phyloP scores from a whole-genome alignment of 371 early-diverging fungal genomes.

The Coemansia sp. region DNA sequence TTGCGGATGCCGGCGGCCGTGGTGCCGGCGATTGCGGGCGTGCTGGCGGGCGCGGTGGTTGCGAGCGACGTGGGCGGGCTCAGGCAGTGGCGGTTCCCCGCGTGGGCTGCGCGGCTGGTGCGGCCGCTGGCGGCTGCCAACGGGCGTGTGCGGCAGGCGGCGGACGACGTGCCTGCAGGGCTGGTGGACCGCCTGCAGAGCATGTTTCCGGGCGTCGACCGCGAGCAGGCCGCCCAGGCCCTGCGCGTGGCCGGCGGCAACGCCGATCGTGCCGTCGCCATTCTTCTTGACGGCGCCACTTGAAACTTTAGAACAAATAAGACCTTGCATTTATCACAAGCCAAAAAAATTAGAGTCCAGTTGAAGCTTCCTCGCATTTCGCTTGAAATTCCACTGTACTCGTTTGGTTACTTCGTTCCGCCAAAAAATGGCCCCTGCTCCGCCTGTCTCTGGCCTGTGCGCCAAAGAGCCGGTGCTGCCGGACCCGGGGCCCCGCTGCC shows the following conservation, averaged over 20 bases:
- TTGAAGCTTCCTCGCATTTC: too few relatives aligned
- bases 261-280: slow-evolving; percentile 25
- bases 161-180: not conserved
- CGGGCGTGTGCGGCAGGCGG: not conserved
- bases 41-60: slow-evolving; percentile 19
- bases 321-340: too few relatives aligned
- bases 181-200: slow-evolving; percentile 23
- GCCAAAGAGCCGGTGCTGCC: too few relatives aligned
- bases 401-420: too few relatives aligned
- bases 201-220: slow-evolving; percentile 35
- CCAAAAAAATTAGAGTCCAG: too few relatives aligned
- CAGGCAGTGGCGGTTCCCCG: slow-evolving; percentile 35
- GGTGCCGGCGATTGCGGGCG: slow-evolving; percentile 24
- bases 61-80: slow-evolving; percentile 27
- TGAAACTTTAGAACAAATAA: too few relatives aligned
- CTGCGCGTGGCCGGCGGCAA: slow-evolving; percentile 26
- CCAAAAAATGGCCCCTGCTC: too few relatives aligned
- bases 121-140: not conserved
- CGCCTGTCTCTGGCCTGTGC: too few relatives aligned
- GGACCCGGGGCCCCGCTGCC: too few relatives aligned
- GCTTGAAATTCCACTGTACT: too few relatives aligned
- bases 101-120: slow-evolving; percentile 5
- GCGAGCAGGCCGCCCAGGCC: slow-evolving; percentile 19
- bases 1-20: not conserved
- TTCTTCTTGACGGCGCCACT: slow-evolving; percentile 20